Evolutionary conservation across 2,329 filamentous ascomycete species (phyloP).

Genomic region (Stromatinia cepivora): DNA sequence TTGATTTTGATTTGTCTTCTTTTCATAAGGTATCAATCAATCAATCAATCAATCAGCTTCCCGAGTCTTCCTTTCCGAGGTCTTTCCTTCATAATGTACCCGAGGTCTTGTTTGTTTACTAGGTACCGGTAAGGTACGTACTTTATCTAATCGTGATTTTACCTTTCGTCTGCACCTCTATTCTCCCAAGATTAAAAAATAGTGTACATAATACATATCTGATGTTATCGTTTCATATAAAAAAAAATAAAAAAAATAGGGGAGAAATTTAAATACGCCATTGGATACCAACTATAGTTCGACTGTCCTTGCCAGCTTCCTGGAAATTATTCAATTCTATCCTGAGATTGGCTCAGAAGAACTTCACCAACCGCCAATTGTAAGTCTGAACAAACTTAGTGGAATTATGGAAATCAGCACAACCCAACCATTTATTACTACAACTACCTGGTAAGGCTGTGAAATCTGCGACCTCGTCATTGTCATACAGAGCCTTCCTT

Average conservation of each 20-base stretch:
- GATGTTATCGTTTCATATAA: neutral
- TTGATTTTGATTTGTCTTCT: neutral
- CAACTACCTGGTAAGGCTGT: constrained; percentile 31
- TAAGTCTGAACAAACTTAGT: constrained; percentile 15
- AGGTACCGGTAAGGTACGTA: no score
- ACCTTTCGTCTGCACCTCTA: neutral
- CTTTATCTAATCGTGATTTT: neutral
- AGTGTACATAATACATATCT: neutral
- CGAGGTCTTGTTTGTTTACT: neutral
- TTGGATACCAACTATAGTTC: constrained; percentile 26
- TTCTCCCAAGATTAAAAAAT: neutral
- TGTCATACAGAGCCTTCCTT: constrained; percentile 29
- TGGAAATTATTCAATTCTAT: neutral
- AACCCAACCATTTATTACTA: constrained; percentile 29
- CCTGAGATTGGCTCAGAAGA: constrained; percentile 25
- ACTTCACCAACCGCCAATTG: constrained; percentile 27
- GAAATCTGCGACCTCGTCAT: constrained; percentile 18
- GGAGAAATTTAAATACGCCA: constrained; percentile 21
- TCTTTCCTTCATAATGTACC: neutral
- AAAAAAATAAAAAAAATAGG: constrained; percentile 16
- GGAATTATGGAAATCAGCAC: neutral
- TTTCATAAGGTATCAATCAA: no score
- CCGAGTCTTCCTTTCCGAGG: no score
- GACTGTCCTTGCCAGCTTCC: constrained; percentile 24
- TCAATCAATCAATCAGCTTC: neutral